A percentile compares a stretch with the other conserved stretches of the same genome.
These are phyloP conservation scores for Podaxis sp. DNA, from an alignment of 768 basidiomycete species.

Conservation along the genomic window DNA sequence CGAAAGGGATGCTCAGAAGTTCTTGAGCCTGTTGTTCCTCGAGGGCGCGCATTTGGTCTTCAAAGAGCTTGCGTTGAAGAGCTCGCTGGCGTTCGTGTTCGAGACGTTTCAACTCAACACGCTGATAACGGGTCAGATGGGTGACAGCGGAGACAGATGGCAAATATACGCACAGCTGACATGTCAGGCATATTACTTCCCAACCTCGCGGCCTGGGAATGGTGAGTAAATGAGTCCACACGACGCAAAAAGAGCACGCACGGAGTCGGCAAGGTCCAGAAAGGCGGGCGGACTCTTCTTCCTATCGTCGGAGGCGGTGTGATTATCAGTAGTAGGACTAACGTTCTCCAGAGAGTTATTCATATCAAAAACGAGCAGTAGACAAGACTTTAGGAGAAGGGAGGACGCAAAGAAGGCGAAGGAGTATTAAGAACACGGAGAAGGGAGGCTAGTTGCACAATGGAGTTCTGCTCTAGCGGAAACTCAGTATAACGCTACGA, in stretches of 20 bases:
- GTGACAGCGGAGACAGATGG: constrained; percentile 2
- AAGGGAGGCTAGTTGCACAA: constrained; percentile 62
- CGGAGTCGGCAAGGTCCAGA: constrained; percentile 90
- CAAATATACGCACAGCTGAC: constrained; percentile 62
- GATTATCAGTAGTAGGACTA: constrained; percentile 73
- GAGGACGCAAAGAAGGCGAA: constrained; percentile 49
- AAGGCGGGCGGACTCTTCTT: constrained; percentile 91
- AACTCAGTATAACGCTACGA: constrained; percentile 20
- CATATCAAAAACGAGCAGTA: constrained; percentile 52
- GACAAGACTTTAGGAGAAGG: constrained; percentile 46
- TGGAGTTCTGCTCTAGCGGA: constrained; percentile 38
- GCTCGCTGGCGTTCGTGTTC: constrained; percentile 89
- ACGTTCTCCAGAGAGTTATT: constrained; percentile 59
- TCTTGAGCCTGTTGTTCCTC: constrained; percentile 90
- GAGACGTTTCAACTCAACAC: constrained; percentile 85
- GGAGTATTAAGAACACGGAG: constrained; percentile 24
- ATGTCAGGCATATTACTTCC: constrained; percentile 86
- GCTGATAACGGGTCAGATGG: constrained; percentile 22
- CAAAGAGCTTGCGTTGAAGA: constrained; percentile 85
- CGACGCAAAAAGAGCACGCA: constrained; percentile 36
- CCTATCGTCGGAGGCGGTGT: constrained; percentile 58
- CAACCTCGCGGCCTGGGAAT: constrained; percentile 67
- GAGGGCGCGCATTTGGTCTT: constrained; percentile 93
- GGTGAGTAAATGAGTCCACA: constrained; percentile 16
- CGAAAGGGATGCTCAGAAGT: constrained; percentile 70